Evolutionary conservation across 2,329 filamentous ascomycete species (phyloP).

Genomic region (Pseudogymnoascus sp.): DNA sequence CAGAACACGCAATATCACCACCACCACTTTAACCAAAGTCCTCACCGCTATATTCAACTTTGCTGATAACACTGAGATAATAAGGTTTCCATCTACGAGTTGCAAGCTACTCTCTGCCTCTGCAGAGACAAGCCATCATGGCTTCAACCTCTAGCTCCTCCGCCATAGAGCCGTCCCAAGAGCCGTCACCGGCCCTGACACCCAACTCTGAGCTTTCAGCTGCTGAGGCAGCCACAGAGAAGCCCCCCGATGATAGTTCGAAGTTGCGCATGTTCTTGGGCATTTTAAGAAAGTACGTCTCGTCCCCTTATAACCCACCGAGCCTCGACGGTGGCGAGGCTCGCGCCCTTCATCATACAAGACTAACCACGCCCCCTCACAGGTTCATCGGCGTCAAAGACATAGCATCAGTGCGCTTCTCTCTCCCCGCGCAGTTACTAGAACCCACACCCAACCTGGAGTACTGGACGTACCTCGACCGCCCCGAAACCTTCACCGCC

Average conservation of each 20-base stretch:
- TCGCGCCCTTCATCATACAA: not conserved
- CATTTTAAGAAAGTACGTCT: slow-evolving; percentile 74
- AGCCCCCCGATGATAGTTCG: slow-evolving; percentile 66
- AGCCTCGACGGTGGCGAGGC: not conserved
- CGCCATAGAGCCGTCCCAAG: not conserved
- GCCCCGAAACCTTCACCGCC: slow-evolving; percentile 77
- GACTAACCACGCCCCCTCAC: slow-evolving; percentile 12
- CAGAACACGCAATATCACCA: not conserved
- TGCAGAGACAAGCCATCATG: not conserved
- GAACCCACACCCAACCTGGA: slow-evolving; percentile 96
- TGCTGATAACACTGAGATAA: not conserved
- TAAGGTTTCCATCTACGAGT: not conserved
- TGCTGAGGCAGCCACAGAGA: slow-evolving; percentile 33
- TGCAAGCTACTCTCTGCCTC: not conserved
- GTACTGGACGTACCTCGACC: slow-evolving; percentile 98
- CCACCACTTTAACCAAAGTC: not conserved
- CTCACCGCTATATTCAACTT: not conserved
- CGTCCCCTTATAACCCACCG: not conserved
- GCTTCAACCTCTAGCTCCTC: not conserved
- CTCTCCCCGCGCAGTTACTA: slow-evolving; percentile 85
- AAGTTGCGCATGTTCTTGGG: slow-evolving; percentile 84
- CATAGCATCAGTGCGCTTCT: slow-evolving; percentile 92
- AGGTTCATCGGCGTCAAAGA: slow-evolving; percentile 96
- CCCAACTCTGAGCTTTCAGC: not conserved
- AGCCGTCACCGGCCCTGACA: not conserved